These are phyloP conservation scores for Verbena officinalis DNA, from an alignment of 257 asterid genomes.

Conservation along the genomic window DNA sequence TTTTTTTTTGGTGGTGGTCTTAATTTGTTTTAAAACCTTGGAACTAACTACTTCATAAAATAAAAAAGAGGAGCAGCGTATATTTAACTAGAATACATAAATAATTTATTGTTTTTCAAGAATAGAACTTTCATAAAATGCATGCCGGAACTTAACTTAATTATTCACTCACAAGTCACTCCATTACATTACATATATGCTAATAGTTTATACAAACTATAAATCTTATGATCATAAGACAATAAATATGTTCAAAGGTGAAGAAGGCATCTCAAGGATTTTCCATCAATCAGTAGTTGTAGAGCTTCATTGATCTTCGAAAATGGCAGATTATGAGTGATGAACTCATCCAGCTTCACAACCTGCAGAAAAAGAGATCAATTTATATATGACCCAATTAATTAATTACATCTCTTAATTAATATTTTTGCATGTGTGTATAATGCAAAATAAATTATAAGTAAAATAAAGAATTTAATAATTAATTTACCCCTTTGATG, in stretches of 20 bases:
- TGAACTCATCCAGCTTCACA: slow-evolving; percentile 85
- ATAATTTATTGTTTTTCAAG: too few species aligned
- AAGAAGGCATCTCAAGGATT: slow-evolving; percentile 83
- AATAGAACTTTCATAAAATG: too few species aligned
- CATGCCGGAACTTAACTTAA: too few species aligned
- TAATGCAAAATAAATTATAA: too few species aligned
- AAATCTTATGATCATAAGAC: not conserved
- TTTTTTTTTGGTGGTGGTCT: too few species aligned
- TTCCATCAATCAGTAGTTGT: slow-evolving; percentile 69
- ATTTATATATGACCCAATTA: not conserved
- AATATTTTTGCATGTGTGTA: too few species aligned
- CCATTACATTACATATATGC: not conserved
- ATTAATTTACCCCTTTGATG: slow-evolving; percentile 59
- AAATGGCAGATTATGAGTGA: slow-evolving; percentile 79
- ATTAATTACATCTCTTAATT: not conserved
- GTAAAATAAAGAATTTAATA: too few species aligned
- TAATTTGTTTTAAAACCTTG: too few species aligned
- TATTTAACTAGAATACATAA: too few species aligned
- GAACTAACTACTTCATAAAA: too few species aligned
- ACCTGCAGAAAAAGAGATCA: slow-evolving; percentile 42
- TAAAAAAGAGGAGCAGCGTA: too few species aligned
- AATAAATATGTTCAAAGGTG: slow-evolving; percentile 37
- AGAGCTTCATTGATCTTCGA: slow-evolving; percentile 70
- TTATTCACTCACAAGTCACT: not conserved
- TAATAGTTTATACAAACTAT: not conserved